Base-by-base conservation (phyloP, 495 filamentous ascomycete genomes). In the Lophiotrema nucula region DNA sequence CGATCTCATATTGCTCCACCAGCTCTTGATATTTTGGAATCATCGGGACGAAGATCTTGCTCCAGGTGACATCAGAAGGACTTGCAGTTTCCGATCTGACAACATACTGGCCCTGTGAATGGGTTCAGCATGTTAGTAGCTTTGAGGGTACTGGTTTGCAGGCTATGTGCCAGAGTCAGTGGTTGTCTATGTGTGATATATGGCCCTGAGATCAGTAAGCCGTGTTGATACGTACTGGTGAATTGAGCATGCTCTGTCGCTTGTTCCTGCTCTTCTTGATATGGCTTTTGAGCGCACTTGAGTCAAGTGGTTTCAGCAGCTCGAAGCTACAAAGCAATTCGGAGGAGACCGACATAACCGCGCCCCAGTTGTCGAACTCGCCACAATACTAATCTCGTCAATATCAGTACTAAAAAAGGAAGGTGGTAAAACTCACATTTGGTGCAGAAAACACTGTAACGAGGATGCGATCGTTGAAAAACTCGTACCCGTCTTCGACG, bases 281-380 rank as follows among this genome's bases (percentile, higher is more conserved):
- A 70, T 97, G 95, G 65, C 86, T 96, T 80, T 99, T 99, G 62
- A 99, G 75, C 28, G 91, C 92, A 52, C 88, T 89, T n/a, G 91
- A 96, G 71, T 99, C 93, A 63, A 99, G 76, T 13, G 93, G 93
- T 68, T 99, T 99, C 60, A 99, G 77, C 18, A 97, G 75, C 73
- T 99, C 93, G 72, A 99, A 99, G 71, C 90, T 96, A 74, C 93
- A 99, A 5, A 99, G 81, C 38, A 99, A 76, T 71, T 97, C 92
- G 11, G 81, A 82, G 1, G 90, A 95, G 13, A 99, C 93, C 10
- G 92, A 95, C 93, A 99, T 99, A 56, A 97, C 90, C 41, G 93
- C 93, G 15, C 93, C 93, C 90, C 93, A 97, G 53, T 99, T 99
- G 69, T 99, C 93, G 66, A 99, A 99, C 73, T 99, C 93, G 59